These are phyloP conservation scores for Claviceps monticola DNA, from an alignment of 2,329 filamentous ascomycete species.

Conservation along the genomic window DNA sequence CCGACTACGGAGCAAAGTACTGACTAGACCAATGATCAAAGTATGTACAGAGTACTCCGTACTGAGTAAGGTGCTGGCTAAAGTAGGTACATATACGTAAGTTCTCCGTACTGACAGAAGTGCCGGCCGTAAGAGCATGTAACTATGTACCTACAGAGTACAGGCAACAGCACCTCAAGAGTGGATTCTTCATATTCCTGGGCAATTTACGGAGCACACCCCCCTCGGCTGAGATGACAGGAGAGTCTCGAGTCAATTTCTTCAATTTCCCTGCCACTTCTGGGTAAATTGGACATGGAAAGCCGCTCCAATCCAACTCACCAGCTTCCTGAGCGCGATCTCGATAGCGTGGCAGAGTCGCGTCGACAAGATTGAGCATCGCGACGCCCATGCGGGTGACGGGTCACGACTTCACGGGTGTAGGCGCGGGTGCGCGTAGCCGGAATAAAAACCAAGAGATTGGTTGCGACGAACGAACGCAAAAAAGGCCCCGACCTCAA, in stretches of 20 bases:
- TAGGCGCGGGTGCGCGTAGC: too few species aligned
- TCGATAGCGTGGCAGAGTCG: not conserved
- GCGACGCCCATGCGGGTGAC: not conserved
- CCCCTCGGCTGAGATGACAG: not conserved
- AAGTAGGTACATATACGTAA: too few species aligned
- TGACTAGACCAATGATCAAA: too few species aligned
- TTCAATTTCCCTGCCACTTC: not conserved
- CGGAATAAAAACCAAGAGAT: too few species aligned
- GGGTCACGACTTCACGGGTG: not conserved
- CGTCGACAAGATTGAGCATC: not conserved
- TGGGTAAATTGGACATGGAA: not conserved
- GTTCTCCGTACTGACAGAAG: too few species aligned
- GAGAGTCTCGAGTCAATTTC: not conserved
- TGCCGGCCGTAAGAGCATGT: too few species aligned
- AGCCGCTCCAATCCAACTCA: not conserved
- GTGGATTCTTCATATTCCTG: not conserved
- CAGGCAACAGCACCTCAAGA: not conserved
- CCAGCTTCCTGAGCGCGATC: not conserved
- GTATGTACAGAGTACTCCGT: too few species aligned
- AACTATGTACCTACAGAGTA: not conserved
- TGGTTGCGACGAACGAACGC: too few species aligned
- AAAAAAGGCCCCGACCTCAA: too few species aligned
- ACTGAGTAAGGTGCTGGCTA: too few species aligned
- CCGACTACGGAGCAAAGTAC: too few species aligned
- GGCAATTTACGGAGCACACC: conserved; percentile 1